Conservation (phyloP, 805 yeast species). For the Blastobotrys americana region DNA sequence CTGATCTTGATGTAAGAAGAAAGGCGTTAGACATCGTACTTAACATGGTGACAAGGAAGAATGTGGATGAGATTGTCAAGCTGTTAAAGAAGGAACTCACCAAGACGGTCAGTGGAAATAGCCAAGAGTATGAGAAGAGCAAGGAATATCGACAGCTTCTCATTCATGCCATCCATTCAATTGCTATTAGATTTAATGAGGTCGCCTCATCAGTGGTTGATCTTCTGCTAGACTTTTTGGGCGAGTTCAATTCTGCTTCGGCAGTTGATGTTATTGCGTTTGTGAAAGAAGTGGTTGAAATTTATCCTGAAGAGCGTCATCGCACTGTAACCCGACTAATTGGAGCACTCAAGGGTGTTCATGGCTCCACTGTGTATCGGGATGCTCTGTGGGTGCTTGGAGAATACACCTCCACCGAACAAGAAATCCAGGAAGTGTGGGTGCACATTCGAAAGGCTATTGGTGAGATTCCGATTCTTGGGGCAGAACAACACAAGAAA, state of each 20-base stretch:
- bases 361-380: conserved; percentile 84
- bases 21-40: conserved; percentile 83
- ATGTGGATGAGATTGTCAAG: conserved; percentile 89
- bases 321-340: conserved; percentile 59
- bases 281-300: conserved; percentile 89
- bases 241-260: conserved; percentile 75
- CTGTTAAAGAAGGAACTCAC: conserved; percentile 86
- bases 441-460: conserved; percentile 69
- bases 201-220: conserved; percentile 90
- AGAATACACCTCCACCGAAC: conserved; percentile 71
- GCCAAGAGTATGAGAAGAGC: conserved; percentile 65
- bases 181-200: conserved; percentile 82
- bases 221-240: conserved; percentile 73
- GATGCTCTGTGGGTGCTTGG: conserved; percentile 96
- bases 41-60: conserved; percentile 72
- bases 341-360: conserved; percentile 53
- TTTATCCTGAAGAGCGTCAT: conserved; percentile 71
- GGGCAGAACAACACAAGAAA: conserved; percentile 51
- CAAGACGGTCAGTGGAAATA: conserved; percentile 46
- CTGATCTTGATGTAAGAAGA: conserved; percentile 83
- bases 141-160: conserved; percentile 82
- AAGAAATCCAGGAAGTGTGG: conserved; percentile 79
- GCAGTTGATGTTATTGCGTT: conserved; percentile 88
- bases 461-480: conserved; percentile 87
- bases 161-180: conserved; percentile 79